Evolutionary conservation across 306 rosid species (phyloP), one percentile per base, ranked within the genome.

Genomic region (Corylus avellana): DNA sequence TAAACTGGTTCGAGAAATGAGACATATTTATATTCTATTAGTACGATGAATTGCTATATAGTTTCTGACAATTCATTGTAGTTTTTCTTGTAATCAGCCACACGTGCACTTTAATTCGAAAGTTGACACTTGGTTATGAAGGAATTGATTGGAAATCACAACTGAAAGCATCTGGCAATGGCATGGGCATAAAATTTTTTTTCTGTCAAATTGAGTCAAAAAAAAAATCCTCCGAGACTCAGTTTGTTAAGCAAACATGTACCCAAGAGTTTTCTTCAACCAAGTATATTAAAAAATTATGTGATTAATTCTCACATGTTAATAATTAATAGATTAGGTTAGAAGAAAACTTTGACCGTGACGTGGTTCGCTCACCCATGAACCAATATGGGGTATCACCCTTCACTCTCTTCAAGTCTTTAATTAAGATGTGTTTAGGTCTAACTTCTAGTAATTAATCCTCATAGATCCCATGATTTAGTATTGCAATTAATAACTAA

Each of bases 41-140:
- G 58, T 35, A 67, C 66, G 59, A 22, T 46, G 42, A 53, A 16
- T 79, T 37, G 22, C 37, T 83, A 39, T 39, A 39, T 42, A 5
- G 7, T 1, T 42, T 42, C 46, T 42, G 46, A 32, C 2, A 32
- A 32, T 32, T 32, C 35, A 32, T 5, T 59, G 74, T 77, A 70
- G 77, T 62, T 82, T 82, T 44, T 67, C 47, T 70, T 42, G 78
- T 59, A 77, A 74, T 75, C 83, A 76, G 67, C 46, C 74, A 62
- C 88, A 80, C 87, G 76, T 78, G 85, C 86, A 39, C 77, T 70
- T 86, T 77, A 79, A 85, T 87, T 84, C 39, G 50, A 48, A 75
- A 78, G 89, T 91, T 91, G 93, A 88, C 96, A 85, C 70, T 14
- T 70, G 39, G 73, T 67, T 77, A 78, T 50, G 57, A 79, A 81